Evolutionary conservation across 371 early-diverging fungal species (phyloP), one percentile per base, ranked within the genome.

Genomic region (Mortierella sp.): DNA sequence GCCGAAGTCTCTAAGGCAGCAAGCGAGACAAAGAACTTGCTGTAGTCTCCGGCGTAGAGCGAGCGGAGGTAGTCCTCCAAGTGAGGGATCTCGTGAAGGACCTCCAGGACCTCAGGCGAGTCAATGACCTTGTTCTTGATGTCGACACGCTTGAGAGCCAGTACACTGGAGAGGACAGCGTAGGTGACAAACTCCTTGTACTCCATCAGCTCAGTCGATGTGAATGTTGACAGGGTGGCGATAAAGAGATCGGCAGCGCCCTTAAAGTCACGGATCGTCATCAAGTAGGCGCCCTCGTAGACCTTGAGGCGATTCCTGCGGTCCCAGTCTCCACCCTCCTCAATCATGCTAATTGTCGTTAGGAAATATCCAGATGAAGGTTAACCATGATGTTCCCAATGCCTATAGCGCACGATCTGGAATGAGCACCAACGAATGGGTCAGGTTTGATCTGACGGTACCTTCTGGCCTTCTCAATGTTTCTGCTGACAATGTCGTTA

Each of bases 261-360:
- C 87, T 97, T 96, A 89, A 99, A 99, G 89, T 99, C 96, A 72
- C 99, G 96, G 80, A 96, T 95, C 29, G 97, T 96, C 92, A 99
- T 93, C 81, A 93, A 88, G 91, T 97, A 98, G 35, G 99, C 91
- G 72, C 98, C 99, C 84, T 99, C 96, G 85, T 99, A 99, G 0
- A 99, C 99, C 92, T 99, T 99, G 60, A 99, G 94, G 75, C 99
- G 95, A 91, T 99, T 99, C 79, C 99, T 95, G 80, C 99, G 94
- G 90, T 99, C 99, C 99, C 99, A 99, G 91, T 99, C 99, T 41
- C 99, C 99, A 54, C 99, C 99, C 89, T 97, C 96, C 84, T 99
- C 98, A 75, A 99, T 96, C 78, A 98, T 90, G 68, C 97, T 94
- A 76, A 24, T 38, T 32, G 32, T 18, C 18, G 5, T 16, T 35